These are phyloP conservation scores for Rosa lucieae DNA, from an alignment of 306 rosid genomes.

Conservation along the genomic window DNA sequence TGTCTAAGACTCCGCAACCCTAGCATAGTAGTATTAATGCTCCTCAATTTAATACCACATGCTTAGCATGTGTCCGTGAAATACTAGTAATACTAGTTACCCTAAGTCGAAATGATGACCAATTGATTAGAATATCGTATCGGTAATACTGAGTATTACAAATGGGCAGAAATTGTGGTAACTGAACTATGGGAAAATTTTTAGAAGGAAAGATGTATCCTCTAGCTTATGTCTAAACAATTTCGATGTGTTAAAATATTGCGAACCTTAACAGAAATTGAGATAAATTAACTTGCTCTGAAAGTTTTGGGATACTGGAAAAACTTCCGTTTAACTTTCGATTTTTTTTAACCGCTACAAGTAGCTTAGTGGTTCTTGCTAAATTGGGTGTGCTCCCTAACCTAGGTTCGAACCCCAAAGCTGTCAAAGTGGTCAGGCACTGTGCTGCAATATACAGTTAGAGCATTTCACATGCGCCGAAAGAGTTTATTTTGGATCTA, in stretches of 20 bases:
- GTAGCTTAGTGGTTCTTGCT: no score
- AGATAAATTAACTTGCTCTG: neutral
- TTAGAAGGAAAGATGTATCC: neutral
- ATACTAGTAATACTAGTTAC: neutral
- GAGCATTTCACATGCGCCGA: no score
- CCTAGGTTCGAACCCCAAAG: no score
- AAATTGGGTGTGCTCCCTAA: no score
- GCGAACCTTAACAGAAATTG: no score
- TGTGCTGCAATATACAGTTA: no score
- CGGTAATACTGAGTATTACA: neutral
- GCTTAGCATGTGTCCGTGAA: neutral
- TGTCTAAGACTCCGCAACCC: neutral
- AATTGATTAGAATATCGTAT: neutral
- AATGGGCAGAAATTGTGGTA: neutral
- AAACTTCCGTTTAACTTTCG: no score
- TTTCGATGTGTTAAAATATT: no score
- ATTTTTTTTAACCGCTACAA: no score
- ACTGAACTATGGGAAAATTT: no score
- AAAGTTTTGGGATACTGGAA: neutral
- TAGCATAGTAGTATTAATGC: neutral
- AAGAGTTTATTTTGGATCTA: no score
- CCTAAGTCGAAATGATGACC: neutral
- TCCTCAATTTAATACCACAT: neutral
- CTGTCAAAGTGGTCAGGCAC: no score
- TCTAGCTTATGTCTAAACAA: rapidly evolving